Base-by-base conservation (phyloP, 371 early-diverging fungal genomes). In the Mortierella sp. region DNA sequence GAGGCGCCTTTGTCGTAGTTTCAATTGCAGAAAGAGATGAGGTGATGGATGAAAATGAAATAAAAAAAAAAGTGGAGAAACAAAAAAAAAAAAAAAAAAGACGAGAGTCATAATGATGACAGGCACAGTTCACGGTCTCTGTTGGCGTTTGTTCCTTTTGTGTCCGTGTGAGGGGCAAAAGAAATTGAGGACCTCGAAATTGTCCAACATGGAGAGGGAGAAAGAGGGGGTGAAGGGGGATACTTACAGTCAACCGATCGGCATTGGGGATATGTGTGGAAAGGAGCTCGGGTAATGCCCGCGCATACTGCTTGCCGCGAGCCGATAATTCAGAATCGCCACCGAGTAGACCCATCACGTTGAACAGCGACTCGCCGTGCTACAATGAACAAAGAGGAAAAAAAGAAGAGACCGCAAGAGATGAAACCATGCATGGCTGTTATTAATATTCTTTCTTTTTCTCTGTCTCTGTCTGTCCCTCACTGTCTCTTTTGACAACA, bases 271-370 rank as follows among this genome's bases (percentile, higher is more conserved):
- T 79, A 76, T 94, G 89, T 70, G 91, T 87, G 21, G 88, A 81
- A 46, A 99, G 93, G 44, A 98, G 78, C 0, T 89, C 90, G 1
- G 99, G 99, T 68, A 99, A 89, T 76, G 91, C 90, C 48, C 91
- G 80, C 0, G 98, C 96, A 88, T 97, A 99, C 77, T 92, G 87
- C 76, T 89, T 79, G 51, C 99, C 99, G 65, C 95, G 92, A 24
- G 96, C 95, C 16, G 96, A 96, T 54, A 99, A 89, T 27, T 94
- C 91, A 24, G 98, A 94, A 88, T 99, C 98, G 74, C 99, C 99
- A 51, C 99, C 99, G 74, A 99, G 95, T 75, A 94, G 93, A 38
- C 97, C 98, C 81, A 91, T 88, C 4, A 98, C 91, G 89, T 97
- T 97, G 82, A 91, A 96, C 80, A 94, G 86, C 49, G 96, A 96